Percentiles rank a stretch among this genome's conserved stretches.
phyloP scores from a whole-genome alignment of 2,329 filamentous ascomycete genomes.

The Hypoxylon sp. region DNA sequence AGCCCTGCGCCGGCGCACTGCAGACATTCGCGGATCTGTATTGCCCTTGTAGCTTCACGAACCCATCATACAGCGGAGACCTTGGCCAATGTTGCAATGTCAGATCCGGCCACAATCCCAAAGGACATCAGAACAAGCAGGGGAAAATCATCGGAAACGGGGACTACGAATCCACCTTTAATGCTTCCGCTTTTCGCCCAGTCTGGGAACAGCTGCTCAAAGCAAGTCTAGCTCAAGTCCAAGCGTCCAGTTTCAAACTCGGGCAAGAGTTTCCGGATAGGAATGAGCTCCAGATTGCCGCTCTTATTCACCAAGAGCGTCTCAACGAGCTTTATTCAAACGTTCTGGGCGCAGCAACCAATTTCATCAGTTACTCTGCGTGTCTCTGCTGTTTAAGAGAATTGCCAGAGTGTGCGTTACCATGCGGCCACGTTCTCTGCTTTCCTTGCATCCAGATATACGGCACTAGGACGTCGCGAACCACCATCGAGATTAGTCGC shows the following conservation, averaged over 20 bases:
- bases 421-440: conserved; percentile 54
- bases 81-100: conserved; percentile 54
- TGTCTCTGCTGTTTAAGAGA: conserved; percentile 55
- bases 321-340: conserved; percentile 54
- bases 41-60: conserved; percentile 53
- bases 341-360: conserved; percentile 48
- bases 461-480: conserved; percentile 52
- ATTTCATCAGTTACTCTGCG: conserved; percentile 53
- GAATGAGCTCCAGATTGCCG: conserved; percentile 52
- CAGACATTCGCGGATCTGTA: conserved; percentile 53
- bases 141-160: conserved; percentile 55
- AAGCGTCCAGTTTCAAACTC: conserved; percentile 50
- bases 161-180: conserved; percentile 52
- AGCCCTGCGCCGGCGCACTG: conserved; percentile 51
- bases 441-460: conserved; percentile 53
- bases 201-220: conserved; percentile 52
- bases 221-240: conserved; percentile 50
- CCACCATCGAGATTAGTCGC: conserved; percentile 53
- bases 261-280: conserved; percentile 51
- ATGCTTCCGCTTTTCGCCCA: conserved; percentile 46
- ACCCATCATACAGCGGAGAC: conserved; percentile 45
- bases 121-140: conserved; percentile 54
- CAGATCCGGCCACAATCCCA: conserved; percentile 53
- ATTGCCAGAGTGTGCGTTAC: conserved; percentile 53
- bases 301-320: conserved; percentile 52